Conservation (phyloP, 1,139 yeast genomes). For the Kazachstania sp. region DNA sequence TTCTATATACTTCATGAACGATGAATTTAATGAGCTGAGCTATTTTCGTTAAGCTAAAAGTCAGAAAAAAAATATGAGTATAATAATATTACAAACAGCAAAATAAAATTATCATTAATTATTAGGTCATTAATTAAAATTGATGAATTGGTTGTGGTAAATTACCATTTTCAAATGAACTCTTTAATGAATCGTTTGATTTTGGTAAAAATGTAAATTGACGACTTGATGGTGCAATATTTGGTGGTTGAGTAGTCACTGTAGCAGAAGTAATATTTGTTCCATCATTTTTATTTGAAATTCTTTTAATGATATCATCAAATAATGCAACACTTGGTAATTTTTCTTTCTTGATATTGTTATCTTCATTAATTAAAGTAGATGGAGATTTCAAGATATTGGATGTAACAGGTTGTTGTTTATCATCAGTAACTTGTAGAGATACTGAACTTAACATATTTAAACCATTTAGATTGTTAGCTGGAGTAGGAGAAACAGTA, state of each 20-base stretch:
- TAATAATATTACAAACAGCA: too few species aligned
- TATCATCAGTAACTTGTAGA: constrained; percentile 16
- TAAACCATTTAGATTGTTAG: constrained; percentile 15
- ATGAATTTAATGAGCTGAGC: background rate
- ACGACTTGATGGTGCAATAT: background rate
- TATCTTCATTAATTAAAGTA: too few species aligned
- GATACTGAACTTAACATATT: constrained; percentile 23
- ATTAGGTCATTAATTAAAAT: too few species aligned
- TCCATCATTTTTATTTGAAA: constrained; percentile 3
- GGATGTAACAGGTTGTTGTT: background rate
- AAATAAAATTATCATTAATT: too few species aligned
- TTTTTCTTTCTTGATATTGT: constrained; percentile 1
- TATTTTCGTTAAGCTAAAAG: background rate
- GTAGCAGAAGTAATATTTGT: background rate
- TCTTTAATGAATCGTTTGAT: constrained; percentile 10
- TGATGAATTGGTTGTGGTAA: constrained; percentile 30
- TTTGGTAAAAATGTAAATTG: background rate
- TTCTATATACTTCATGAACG: background rate
- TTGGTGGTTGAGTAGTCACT: background rate
- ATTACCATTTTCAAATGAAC: constrained; percentile 21
- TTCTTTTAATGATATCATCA: constrained; percentile 22
- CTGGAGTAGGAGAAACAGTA: background rate
- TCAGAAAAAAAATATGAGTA: background rate
- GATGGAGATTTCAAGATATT: background rate
- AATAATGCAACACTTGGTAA: constrained; percentile 12